These are phyloP conservation scores for Arthrobotrys sphaeroides DNA, from an alignment of 2,329 filamentous ascomycete species.

Conservation along the genomic window DNA sequence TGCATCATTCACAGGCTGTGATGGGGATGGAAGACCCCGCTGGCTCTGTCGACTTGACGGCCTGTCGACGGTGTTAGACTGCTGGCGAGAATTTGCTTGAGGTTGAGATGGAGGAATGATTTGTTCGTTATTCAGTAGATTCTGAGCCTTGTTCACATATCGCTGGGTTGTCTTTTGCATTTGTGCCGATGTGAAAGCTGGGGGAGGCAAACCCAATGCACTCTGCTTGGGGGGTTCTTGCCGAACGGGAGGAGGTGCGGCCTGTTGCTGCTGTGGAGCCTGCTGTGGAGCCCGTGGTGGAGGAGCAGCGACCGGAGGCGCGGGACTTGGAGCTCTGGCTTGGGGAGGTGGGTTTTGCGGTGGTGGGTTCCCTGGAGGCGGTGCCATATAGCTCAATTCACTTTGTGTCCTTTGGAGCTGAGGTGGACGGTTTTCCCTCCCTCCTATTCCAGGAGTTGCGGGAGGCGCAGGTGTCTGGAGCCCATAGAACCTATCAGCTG, in stretches of 20 bases:
- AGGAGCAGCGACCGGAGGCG: background rate
- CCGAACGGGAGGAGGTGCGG: conserved; percentile 36
- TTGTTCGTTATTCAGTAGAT: conserved; percentile 69
- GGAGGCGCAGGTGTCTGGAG: conserved; percentile 79
- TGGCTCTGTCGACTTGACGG: conserved; percentile 40
- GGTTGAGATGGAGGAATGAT: conserved; percentile 66
- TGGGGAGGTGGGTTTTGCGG: conserved; percentile 63
- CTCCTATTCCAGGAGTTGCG: conserved; percentile 60
- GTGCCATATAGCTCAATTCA: conserved; percentile 43
- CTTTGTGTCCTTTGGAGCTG: conserved; percentile 29
- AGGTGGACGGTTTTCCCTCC: conserved; percentile 39
- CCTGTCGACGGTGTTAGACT: conserved; percentile 56
- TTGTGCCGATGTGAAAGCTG: conserved; percentile 88
- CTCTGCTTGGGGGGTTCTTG: conserved; percentile 68
- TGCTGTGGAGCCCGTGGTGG: background rate
- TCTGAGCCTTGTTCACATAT: conserved; percentile 82
- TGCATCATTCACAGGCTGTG: background rate
- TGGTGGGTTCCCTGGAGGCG: conserved; percentile 57
- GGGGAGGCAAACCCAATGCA: conserved; percentile 81
- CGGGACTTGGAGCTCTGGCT: conserved; percentile 38
- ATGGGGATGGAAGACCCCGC: conserved; percentile 39
- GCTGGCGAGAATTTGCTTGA: conserved; percentile 57
- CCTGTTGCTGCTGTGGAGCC: background rate
- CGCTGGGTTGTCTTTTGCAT: conserved; percentile 96
- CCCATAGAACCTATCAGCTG: conserved; percentile 96